Conservation (phyloP, 306 rosid genomes). For the Astragalus membranaceus region DNA sequence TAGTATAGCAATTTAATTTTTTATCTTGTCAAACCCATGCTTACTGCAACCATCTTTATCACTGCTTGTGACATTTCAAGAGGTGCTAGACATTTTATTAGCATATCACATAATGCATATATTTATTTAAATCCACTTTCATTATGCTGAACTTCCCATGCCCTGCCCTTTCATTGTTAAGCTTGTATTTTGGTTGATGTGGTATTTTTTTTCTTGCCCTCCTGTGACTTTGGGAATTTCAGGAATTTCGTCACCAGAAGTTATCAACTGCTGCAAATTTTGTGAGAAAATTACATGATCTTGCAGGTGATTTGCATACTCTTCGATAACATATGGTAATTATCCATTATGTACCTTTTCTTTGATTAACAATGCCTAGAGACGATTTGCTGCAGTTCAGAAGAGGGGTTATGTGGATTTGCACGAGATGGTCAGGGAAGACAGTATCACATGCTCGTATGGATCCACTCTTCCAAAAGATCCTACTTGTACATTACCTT, state of each 20-base stretch:
- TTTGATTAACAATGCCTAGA: constrained; percentile 19
- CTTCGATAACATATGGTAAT: constrained; percentile 5
- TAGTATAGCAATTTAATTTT: not conserved
- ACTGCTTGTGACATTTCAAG: not conserved
- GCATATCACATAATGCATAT: constrained; percentile 6
- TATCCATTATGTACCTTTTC: constrained; percentile 18
- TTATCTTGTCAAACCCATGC: constrained; percentile 19
- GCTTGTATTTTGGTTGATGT: constrained; percentile 22
- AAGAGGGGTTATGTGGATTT: constrained; percentile 78
- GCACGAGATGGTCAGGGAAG: constrained; percentile 66
- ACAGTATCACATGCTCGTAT: constrained; percentile 40
- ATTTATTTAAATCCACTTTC: too few species aligned
- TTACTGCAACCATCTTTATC: constrained; percentile 12
- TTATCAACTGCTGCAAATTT: constrained; percentile 71
- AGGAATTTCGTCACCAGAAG: constrained; percentile 48
- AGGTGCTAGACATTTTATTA: not conserved
- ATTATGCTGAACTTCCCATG: constrained; percentile 1
- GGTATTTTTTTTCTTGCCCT: constrained; percentile 6
- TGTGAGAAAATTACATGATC: constrained; percentile 77
- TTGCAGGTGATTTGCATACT: constrained; percentile 59
- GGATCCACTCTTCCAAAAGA: constrained; percentile 88
- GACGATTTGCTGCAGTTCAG: constrained; percentile 51
- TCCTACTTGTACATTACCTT: constrained; percentile 56
- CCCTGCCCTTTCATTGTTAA: not conserved
- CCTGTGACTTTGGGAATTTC: constrained; percentile 25